These are phyloP conservation scores for Pseudonectria foliicola DNA, from an alignment of 2,329 filamentous ascomycete species.

Conservation along the genomic window DNA sequence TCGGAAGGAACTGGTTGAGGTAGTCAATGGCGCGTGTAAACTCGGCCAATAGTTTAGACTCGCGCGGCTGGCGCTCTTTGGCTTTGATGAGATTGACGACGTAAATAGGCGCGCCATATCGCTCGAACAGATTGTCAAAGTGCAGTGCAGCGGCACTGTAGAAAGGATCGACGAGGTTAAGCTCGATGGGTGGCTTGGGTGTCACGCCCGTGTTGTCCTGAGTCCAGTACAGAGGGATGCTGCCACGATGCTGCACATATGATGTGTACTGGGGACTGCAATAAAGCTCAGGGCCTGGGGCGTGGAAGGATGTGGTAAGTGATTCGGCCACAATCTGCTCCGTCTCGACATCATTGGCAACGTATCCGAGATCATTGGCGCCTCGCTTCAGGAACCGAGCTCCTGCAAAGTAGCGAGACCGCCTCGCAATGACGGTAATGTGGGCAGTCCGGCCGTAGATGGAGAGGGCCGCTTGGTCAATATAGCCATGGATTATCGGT, in stretches of 20 bases:
- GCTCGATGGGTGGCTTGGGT: slow-evolving; percentile 90
- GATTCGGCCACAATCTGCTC: slow-evolving; percentile 97
- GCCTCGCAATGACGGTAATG: slow-evolving; percentile 86
- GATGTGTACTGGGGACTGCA: slow-evolving; percentile 90
- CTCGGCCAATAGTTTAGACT: slow-evolving; percentile 83
- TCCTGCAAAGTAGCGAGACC: slow-evolving; percentile 89
- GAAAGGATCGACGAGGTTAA: slow-evolving; percentile 94
- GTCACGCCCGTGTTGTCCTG: slow-evolving; percentile 93
- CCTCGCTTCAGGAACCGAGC: slow-evolving; percentile 91
- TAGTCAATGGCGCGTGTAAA: slow-evolving; percentile 85
- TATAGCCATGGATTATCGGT: slow-evolving; percentile 91
- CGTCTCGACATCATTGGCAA: slow-evolving; percentile 97
- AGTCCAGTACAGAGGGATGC: slow-evolving; percentile 95
- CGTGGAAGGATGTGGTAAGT: slow-evolving; percentile 90
- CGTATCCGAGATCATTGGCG: slow-evolving; percentile 88
- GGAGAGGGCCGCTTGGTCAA: slow-evolving; percentile 79
- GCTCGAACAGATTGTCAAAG: slow-evolving; percentile 88
- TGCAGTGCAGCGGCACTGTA: slow-evolving; percentile 89
- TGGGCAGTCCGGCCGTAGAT: slow-evolving; percentile 86
- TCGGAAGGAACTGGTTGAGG: slow-evolving; percentile 86
- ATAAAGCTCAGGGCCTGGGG: slow-evolving; percentile 76
- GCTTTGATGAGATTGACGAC: slow-evolving; percentile 87
- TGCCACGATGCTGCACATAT: slow-evolving; percentile 92
- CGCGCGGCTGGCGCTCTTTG: slow-evolving; percentile 78
- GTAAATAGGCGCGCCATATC: slow-evolving; percentile 89